Evolutionary conservation across 495 filamentous ascomycete genomes (phyloP).

Genomic region (Hyphodiscus hymeniophilus): DNA sequence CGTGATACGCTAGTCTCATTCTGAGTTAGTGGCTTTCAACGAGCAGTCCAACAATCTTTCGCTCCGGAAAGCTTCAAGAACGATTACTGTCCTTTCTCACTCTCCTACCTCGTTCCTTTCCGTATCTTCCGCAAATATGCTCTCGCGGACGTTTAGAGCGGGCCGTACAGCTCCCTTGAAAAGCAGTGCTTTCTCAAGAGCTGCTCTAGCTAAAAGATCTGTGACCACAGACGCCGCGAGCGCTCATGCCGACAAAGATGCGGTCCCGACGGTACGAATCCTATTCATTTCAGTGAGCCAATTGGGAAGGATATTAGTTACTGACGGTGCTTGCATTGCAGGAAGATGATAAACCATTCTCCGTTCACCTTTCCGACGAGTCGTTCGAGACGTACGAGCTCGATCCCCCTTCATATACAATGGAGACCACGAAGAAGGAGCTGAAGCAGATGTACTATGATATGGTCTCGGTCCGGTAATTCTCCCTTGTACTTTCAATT

Average conservation of each 20-base stretch:
- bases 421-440: constrained; percentile 92
- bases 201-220: constrained; percentile 51
- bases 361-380: constrained; percentile 87
- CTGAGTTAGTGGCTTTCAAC: constrained; percentile 7
- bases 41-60: constrained; percentile 20
- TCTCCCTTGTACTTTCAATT: neutral
- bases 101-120: neutral
- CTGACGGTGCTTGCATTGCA: constrained; percentile 26
- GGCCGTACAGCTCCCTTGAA: constrained; percentile 33
- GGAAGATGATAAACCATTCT: constrained; percentile 93
- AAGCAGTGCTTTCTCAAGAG: constrained; percentile 29
- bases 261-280: constrained; percentile 55
- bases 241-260: constrained; percentile 76
- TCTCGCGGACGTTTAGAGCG: constrained; percentile 43
- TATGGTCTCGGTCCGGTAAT: constrained; percentile 89
- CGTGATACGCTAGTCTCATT: constrained; percentile 3
- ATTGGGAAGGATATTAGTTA: constrained; percentile 1
- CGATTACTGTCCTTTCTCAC: constrained; percentile 7
- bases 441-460: constrained; percentile 98
- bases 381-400: constrained; percentile 99
- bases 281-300: neutral
- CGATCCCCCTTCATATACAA: constrained; percentile 85
- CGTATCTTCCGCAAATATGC: constrained; percentile 30
- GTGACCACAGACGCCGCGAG: constrained; percentile 94
- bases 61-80: constrained; percentile 2